Conservation (phyloP, 2,329 filamentous ascomycete genomes). For the Cyclaneusma minus region DNA sequence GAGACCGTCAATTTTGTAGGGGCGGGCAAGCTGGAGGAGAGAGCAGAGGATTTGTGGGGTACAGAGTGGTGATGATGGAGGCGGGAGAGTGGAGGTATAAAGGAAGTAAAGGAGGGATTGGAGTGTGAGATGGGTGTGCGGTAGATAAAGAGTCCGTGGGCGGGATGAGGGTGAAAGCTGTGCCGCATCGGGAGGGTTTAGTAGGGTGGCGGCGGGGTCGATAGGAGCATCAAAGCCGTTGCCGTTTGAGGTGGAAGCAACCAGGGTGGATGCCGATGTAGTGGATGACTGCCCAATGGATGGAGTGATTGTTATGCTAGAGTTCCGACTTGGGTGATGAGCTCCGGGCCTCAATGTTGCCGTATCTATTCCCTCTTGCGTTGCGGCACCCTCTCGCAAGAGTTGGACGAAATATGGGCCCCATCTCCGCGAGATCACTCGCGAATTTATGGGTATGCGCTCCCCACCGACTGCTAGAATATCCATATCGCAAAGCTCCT, state of each 20-base stretch:
- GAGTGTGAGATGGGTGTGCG: slow-evolving; percentile 79
- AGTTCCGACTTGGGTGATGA: slow-evolving; percentile 52
- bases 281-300: slow-evolving; percentile 32
- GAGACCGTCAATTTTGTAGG: slow-evolving; percentile 84
- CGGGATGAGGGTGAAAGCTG: slow-evolving; percentile 47
- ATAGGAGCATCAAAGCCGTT: not conserved
- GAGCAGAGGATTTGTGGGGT: slow-evolving; percentile 94
- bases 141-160: slow-evolving; percentile 78
- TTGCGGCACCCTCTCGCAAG: slow-evolving; percentile 61
- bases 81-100: slow-evolving; percentile 80
- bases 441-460: slow-evolving; percentile 83
- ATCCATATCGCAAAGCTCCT: slow-evolving; percentile 94
- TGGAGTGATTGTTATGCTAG: slow-evolving; percentile 72
- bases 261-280: slow-evolving; percentile 28
- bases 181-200: slow-evolving; percentile 21
- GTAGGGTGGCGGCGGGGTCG: slow-evolving; percentile 5
- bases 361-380: slow-evolving; percentile 57
- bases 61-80: slow-evolving; percentile 61
- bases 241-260: slow-evolving; percentile 14
- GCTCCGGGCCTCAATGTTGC: slow-evolving; percentile 55
- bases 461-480: slow-evolving; percentile 84
- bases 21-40: slow-evolving; percentile 78
- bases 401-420: slow-evolving; percentile 92
- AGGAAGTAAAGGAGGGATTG: slow-evolving; percentile 85
- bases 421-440: slow-evolving; percentile 77